Base-by-base conservation (phyloP, 768 basidiomycete species). In the Auriculariales sp. region DNA sequence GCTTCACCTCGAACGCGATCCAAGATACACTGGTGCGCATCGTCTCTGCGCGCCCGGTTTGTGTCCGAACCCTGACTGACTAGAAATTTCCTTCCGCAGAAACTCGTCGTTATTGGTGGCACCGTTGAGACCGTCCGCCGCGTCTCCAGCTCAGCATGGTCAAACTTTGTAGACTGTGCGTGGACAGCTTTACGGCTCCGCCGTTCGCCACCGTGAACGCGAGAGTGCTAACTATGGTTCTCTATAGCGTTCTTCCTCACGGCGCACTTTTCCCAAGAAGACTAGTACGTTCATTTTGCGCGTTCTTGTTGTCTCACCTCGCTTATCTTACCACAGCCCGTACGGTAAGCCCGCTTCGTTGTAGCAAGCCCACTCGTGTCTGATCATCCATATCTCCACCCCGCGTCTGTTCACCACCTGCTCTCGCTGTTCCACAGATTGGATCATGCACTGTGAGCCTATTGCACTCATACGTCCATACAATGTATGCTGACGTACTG, bases 101-200 rank as follows among this genome's bases (percentile, higher is more conserved):
- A 87, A 83, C 73, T 88, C 24, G 87, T 91, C 29, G 87, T 91
- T 58, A 83, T 91, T 59, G 87, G 88, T 22, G 88, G 88, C 1
- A 89, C 88, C 0, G 82, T 90, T 19, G 87, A 90, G 62, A 89
- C 86, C 14, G 86, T 86, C 30, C 73, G 87, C 54, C 71, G 87
- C 39, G 81, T 77, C 15, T 88, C 85, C 10, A 70, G 84, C 27
- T 86, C 85, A 3, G 88, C 85, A 11, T 91, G 88, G 87, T 87
- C 83, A 62, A 84, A 85, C 31, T 90, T 91, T 59, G 74, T 91
- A 3, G 88, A 90, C 62, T 90, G 87, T 90, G 59, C 54, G 78
- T 61, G 17, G 2, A 53, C 47, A 9, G n/a, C n/a, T 10, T 33
- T 25, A 17, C 14, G 39, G 12, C 12, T 25, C 25, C 36, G 51